Evolutionary conservation across 495 filamentous ascomycete species (phyloP).

Genomic region (Evansstolkia leycettana): DNA sequence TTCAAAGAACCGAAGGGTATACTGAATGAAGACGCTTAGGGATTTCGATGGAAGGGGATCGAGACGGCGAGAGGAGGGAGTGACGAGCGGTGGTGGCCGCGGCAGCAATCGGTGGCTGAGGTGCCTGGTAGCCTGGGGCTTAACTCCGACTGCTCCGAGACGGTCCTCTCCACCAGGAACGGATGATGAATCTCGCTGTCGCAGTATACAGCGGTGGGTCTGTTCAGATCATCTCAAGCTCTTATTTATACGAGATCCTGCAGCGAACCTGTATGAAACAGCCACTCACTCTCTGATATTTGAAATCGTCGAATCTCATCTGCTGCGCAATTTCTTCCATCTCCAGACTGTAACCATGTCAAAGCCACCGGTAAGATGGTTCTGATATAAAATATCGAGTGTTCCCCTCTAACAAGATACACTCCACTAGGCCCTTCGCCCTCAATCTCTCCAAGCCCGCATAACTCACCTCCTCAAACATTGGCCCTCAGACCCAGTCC

Average conservation of each 20-base stretch:
- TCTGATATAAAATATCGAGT: too few relatives aligned
- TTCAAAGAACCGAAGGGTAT: too few relatives aligned
- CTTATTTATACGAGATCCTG: too few relatives aligned
- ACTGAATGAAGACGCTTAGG: conserved; percentile 1
- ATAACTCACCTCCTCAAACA: conserved; percentile 42
- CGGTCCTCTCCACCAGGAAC: background rate
- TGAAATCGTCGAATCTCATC: too few relatives aligned
- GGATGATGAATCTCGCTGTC: too few relatives aligned
- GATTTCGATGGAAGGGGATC: conserved; percentile 6
- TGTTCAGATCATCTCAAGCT: too few relatives aligned
- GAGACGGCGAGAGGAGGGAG: conserved; percentile 2
- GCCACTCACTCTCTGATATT: too few relatives aligned
- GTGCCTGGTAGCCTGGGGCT: background rate
- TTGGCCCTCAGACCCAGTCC: conserved; percentile 71
- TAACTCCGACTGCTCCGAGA: background rate
- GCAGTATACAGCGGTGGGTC: too few relatives aligned
- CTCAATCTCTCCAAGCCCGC: conserved; percentile 47
- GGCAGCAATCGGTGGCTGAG: background rate
- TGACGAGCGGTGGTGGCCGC: background rate
- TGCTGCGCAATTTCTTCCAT: background rate
- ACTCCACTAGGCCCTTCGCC: too few relatives aligned
- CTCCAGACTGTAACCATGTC: conserved; percentile 13
- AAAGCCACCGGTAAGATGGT: conserved; percentile 15
- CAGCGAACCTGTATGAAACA: too few relatives aligned
- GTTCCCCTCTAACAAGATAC: conserved; percentile 9